Evolutionary conservation across 257 asterid species (phyloP), one percentile per base, ranked within the genome.

Genomic region (Craterostigma plantagineum): DNA sequence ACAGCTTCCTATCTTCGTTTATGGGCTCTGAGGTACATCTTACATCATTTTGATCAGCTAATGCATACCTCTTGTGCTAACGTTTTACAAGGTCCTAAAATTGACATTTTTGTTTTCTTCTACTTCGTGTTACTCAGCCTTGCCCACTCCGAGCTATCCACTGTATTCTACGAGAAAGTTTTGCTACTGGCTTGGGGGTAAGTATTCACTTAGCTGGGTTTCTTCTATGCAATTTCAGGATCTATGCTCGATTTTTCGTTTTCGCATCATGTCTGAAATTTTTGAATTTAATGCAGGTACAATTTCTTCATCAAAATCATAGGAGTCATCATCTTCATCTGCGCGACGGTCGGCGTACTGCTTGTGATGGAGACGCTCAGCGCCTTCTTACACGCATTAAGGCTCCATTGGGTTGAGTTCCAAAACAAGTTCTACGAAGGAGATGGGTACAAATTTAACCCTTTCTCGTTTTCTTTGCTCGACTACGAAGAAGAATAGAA

Each of bases 1-100:
- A 83, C 99, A 14, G 99, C 99, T 62, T 90, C 96, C 9, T 90
- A 90, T 72, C 99, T 90, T 60, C 99, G 96, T 58, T 63, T 90
- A 57, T 90, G 99, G 99, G 99, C 99, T 46, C 96, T 90, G 62
- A 90, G 99, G 99, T 90, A 68, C 50, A 38, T 38, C 14, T 48
- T 52, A 54, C 35, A 38, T 35, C 44, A 57, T 42, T 48, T n/a
- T 23, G 6, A 23, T 23, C 30, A 23, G 30, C 6, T 23, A 23
- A 23, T 23, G 6, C 30, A 2, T 23, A 2, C 30, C 6, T 23
- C 51, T 23, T 12, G 27, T 30, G 43, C 42, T 35, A 10, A 35
- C 30, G 30, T 9, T 45, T 18, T 1, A 7, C 9, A 14, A 15
- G 39, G 33, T 42, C 5, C 34, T 10, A n/a, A 33, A 23, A 14